Evolutionary conservation across 495 filamentous ascomycete genomes (phyloP).

Genomic region (Penicillium lagena): DNA sequence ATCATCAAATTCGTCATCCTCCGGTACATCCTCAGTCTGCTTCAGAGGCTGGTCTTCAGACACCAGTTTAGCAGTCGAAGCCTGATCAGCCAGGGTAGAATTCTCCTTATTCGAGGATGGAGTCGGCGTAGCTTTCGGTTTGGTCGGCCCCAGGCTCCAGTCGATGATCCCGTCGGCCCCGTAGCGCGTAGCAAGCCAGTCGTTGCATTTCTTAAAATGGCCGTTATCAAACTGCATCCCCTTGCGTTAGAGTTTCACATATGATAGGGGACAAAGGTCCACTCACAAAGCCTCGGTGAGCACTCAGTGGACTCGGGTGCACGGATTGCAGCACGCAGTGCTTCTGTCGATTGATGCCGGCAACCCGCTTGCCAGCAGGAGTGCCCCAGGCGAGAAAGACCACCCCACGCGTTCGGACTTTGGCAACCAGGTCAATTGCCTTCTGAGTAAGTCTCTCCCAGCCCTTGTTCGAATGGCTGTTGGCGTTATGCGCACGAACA

Average conservation of each 20-base stretch:
- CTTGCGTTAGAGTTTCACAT: not conserved
- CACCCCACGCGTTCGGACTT: slow-evolving; percentile 67
- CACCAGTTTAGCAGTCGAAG: slow-evolving; percentile 2
- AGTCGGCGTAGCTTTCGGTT: slow-evolving; percentile 3
- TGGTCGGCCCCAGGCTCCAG: slow-evolving; percentile 62
- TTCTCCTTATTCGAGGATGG: slow-evolving; percentile 17
- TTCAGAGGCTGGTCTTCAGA: slow-evolving; percentile 1
- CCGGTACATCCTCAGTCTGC: slow-evolving; percentile 1
- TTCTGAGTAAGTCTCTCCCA: slow-evolving; percentile 93
- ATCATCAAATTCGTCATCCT: slow-evolving; percentile 32
- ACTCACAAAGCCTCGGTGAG: slow-evolving; percentile 62
- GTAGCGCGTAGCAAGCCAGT: slow-evolving; percentile 75
- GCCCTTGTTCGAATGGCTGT: slow-evolving; percentile 72
- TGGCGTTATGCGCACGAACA: slow-evolving; percentile 79
- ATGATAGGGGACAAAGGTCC: not conserved
- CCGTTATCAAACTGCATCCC: slow-evolving; percentile 66
- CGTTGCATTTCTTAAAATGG: slow-evolving; percentile 85
- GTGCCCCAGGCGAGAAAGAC: slow-evolving; percentile 93
- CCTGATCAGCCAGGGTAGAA: not conserved
- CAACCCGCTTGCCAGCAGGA: slow-evolving; percentile 68
- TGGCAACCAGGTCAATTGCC: slow-evolving; percentile 78
- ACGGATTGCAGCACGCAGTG: slow-evolving; percentile 79
- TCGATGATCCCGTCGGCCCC: slow-evolving; percentile 75
- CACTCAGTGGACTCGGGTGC: slow-evolving; percentile 88
- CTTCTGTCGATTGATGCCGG: slow-evolving; percentile 58